Conservation (phyloP, 352 stramenopile species). For the Phytopythium vexans region DNA sequence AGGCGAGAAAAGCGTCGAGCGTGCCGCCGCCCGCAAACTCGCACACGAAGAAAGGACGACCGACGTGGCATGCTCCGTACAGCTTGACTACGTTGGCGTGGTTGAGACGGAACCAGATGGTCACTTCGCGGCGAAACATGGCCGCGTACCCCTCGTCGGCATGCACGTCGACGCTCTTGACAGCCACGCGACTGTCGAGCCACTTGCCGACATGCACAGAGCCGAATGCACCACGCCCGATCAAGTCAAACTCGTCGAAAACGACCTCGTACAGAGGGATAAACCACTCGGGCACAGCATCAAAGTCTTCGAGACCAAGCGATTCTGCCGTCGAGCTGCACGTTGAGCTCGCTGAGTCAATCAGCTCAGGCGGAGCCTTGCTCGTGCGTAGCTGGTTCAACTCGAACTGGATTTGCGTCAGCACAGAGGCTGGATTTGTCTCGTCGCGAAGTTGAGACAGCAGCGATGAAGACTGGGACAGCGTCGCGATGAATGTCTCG, state of each 20-base stretch:
- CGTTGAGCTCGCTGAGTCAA: background rate
- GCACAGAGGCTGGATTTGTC: too few species aligned
- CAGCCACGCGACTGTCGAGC: constrained; percentile 14
- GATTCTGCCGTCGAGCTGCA: background rate
- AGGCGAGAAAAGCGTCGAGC: constrained; percentile 11
- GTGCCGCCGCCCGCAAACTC: constrained; percentile 9
- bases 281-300: constrained; percentile 14
- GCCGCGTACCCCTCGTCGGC: background rate
- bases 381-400: background rate
- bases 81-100: constrained; percentile 27
- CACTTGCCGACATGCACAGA: constrained; percentile 15
- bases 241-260: constrained; percentile 7
- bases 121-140: constrained; percentile 14
- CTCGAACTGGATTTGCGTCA: too few species aligned
- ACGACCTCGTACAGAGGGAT: constrained; percentile 16
- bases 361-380: background rate
- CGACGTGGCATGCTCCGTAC: constrained; percentile 21
- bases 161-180: constrained; percentile 16
- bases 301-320: constrained; percentile 4
- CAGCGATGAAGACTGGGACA: too few species aligned
- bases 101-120: constrained; percentile 20
- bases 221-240: constrained; percentile 12
- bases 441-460: too few species aligned
- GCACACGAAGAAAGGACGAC: constrained; percentile 20
- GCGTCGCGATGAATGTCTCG: too few species aligned